Evolutionary conservation across 1,139 yeast species (phyloP).

Genomic region (Debaryomycetaceae sp.): DNA sequence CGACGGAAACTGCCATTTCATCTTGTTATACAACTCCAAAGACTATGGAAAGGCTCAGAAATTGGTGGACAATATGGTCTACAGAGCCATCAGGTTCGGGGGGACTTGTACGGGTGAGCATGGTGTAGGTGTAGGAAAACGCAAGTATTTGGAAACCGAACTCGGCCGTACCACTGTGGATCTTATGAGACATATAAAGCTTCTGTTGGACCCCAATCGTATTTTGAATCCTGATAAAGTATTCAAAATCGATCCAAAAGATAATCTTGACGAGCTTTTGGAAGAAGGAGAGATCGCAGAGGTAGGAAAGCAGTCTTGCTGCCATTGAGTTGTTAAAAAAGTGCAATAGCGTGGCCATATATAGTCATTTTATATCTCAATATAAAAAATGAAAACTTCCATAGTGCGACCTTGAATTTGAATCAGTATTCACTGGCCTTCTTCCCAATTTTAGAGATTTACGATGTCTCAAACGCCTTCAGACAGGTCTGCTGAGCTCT

Average conservation of each 20-base stretch:
- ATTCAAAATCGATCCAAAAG: slow-evolving; percentile 36
- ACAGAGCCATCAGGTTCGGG: slow-evolving; percentile 40
- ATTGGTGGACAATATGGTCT: slow-evolving; percentile 49
- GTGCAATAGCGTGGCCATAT: neutral
- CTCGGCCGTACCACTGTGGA: slow-evolving; percentile 37
- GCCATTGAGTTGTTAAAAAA: neutral
- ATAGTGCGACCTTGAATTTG: neutral
- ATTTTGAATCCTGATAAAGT: slow-evolving; percentile 46
- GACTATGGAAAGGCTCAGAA: slow-evolving; percentile 35
- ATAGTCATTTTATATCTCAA: neutral
- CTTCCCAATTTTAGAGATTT: neutral
- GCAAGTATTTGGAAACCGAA: slow-evolving; percentile 34
- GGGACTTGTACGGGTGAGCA: slow-evolving; percentile 50
- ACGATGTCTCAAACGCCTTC: slow-evolving; percentile 6
- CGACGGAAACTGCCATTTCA: slow-evolving; percentile 61
- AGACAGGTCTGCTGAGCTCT: slow-evolving; percentile 18
- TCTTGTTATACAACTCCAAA: slow-evolving; percentile 45
- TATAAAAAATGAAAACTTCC: neutral
- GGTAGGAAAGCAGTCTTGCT: slow-evolving; percentile 2
- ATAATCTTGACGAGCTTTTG: slow-evolving; percentile 29
- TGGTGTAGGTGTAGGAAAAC: slow-evolving; percentile 46
- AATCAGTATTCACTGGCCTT: neutral
- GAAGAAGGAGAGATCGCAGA: slow-evolving; percentile 17
- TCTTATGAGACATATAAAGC: slow-evolving; percentile 41
- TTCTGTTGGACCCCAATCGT: slow-evolving; percentile 37